Base-by-base conservation (phyloP, 2,329 filamentous ascomycete genomes). In the Aspergillus glaucus region DNA sequence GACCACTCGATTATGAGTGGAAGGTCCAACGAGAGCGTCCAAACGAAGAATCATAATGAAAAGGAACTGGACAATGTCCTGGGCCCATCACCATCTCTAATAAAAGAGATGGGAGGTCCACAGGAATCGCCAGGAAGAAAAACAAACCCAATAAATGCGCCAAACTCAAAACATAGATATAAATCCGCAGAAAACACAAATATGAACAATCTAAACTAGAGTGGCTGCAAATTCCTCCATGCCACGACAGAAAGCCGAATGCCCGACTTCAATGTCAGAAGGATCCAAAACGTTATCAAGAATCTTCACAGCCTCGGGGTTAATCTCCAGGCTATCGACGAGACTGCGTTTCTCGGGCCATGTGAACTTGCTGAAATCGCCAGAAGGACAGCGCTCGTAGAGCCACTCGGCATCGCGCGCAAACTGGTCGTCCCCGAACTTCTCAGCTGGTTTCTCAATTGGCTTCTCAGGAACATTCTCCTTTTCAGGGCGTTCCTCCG, bases 361-460 rank as follows among this genome's bases (percentile, higher is more conserved):
- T 21, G 21, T 34, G 32, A 63, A 51, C n/a, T 58, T 37, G 10
- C 41, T 15, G 17, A 63, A 52, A 34, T 63, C 53, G 19, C 59
- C 61, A 34, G 55, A 54, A 14, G 62, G 59, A 26, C 59, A 63
- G 7, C 55, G 52, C 9, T 58, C 50, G 46, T 53, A 60, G 10
- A 64, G 51, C 60, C 60, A 63, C 26, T 60, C 50, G 12, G 58
- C 60, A 44, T 63, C 60, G 8, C 50, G 49, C 19, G 55, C 59
- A 46, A 56, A 60, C 34, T 59, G 39, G 37, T 61, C 58, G 34
- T 60, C 53, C 2, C 58, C 58, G n/a, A 62, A 61, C 24, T 47
- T 43, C 37, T 55, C 41, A 21, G 50, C 45, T n/a, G 46, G 14
- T 17, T n/a, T 12, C 39, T 42, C 45, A 43, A 40, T 4, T 10